Percentiles rank a stretch among this genome's conserved stretches.
Evolutionary conservation across 169 alveolate genomes (phyloP).

Genomic region (Cryptosporidium andersoni): DNA sequence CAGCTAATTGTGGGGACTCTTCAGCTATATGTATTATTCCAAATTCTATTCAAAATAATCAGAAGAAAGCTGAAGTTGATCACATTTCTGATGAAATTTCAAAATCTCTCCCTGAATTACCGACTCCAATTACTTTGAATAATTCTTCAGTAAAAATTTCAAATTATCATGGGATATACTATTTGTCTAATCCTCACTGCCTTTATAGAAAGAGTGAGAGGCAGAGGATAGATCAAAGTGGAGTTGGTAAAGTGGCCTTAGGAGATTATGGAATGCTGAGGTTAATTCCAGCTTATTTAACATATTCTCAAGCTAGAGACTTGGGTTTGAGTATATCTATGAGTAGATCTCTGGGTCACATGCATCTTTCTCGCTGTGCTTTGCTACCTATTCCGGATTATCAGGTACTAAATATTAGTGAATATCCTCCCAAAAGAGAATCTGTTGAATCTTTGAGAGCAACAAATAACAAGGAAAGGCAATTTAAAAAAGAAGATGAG

Average conservation of each 20-base stretch:
- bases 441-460: conserved; percentile 20
- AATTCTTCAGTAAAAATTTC: neutral
- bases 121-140: conserved; percentile 9
- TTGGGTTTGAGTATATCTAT: conserved; percentile 53
- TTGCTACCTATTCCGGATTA: conserved; percentile 53
- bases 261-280: conserved; percentile 62
- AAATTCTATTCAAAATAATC: neutral
- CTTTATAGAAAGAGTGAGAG: conserved; percentile 59
- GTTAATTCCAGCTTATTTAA: conserved; percentile 28
- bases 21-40: conserved; percentile 61
- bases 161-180: conserved; percentile 23
- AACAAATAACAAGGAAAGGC: neutral
- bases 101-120: conserved; percentile 37
- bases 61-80: neutral
- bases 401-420: conserved; percentile 16
- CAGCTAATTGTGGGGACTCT: conserved; percentile 61
- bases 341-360: conserved; percentile 69
- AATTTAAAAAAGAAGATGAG: conserved; percentile 19
- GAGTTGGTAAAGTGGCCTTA: conserved; percentile 47
- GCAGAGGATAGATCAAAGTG: conserved; percentile 52
- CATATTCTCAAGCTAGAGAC: conserved; percentile 54
- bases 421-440: conserved; percentile 26
- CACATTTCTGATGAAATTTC: neutral
- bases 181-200: conserved; percentile 48
- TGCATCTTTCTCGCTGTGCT: conserved; percentile 64